A percentile compares a stretch with the other conserved stretches of the same genome.
Conservation (phyloP, 106 monocot genomes). For the Iris macrosiphon region DNA sequence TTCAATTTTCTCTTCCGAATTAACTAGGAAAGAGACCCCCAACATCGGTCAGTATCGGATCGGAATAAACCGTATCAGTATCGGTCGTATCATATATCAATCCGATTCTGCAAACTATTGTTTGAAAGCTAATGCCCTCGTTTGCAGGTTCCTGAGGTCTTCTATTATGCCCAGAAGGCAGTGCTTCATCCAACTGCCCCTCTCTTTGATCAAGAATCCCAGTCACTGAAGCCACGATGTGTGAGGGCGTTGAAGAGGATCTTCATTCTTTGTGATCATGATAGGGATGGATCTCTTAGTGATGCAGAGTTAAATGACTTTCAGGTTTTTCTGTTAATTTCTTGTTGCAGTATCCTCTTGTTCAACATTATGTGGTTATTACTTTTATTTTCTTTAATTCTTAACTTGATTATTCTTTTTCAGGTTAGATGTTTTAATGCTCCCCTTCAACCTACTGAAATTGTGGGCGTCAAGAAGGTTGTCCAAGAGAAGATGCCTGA, state of each 20-base stretch:
- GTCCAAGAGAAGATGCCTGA: conserved; percentile 95
- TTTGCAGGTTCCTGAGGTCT: conserved; percentile 77
- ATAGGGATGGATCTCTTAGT: conserved; percentile 88
- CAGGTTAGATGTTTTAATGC: conserved; percentile 96
- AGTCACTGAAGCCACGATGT: conserved; percentile 77
- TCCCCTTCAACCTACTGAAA: conserved; percentile 84
- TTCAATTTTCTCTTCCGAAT: too few species aligned
- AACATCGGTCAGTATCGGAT: too few species aligned
- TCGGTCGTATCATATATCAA: too few species aligned
- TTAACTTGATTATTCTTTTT: background rate
- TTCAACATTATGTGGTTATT: too few species aligned
- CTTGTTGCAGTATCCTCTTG: background rate
- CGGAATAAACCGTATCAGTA: too few species aligned
- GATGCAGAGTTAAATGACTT: conserved; percentile 88
- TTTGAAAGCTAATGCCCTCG: too few species aligned
- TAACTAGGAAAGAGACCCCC: too few species aligned
- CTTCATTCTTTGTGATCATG: conserved; percentile 89
- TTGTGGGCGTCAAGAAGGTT: conserved; percentile 82
- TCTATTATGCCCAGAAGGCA: conserved; percentile 95
- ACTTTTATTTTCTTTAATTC: background rate
- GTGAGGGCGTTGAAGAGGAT: conserved; percentile 87
- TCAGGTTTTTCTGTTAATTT: conserved; percentile 71
- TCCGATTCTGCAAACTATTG: too few species aligned
- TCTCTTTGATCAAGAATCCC: conserved; percentile 90
- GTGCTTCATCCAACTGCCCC: conserved; percentile 95